Evolutionary conservation across 192 early-diverging fungal species (phyloP).

Genomic region (Gryganskiella cystojenkinii): DNA sequence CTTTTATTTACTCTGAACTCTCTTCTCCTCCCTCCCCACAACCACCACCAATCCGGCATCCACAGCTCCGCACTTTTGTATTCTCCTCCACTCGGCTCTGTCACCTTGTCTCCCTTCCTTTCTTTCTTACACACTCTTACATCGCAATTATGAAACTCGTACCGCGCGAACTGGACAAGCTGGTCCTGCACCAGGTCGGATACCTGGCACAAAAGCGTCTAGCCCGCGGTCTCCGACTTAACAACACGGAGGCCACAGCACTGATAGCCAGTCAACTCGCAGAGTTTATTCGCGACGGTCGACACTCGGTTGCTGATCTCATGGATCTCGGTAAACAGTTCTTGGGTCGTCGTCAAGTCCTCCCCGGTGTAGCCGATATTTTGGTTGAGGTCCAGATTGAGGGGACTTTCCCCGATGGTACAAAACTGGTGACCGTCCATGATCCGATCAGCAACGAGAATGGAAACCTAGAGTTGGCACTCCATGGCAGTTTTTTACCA

Average conservation of each 20-base stretch:
- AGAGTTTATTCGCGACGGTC: conserved; percentile 92
- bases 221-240: conserved; percentile 88
- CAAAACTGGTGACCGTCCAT: conserved; percentile 94
- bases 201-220: conserved; percentile 90
- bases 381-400: conserved; percentile 91
- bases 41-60: background rate
- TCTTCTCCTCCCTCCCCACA: background rate
- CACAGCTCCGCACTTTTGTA: background rate
- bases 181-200: conserved; percentile 90
- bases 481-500: conserved; percentile 89
- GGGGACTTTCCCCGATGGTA: conserved; percentile 93
- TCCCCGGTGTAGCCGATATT: conserved; percentile 73
- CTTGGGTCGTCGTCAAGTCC: conserved; percentile 88
- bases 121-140: background rate
- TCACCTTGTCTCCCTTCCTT: background rate
- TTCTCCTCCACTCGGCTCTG: background rate
- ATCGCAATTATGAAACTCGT: conserved; percentile 74
- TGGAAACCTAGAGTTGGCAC: conserved; percentile 84
- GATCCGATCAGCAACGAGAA: conserved; percentile 87
- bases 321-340: conserved; percentile 90
- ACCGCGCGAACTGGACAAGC: conserved; percentile 94
- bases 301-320: conserved; percentile 85
- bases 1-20: background rate
- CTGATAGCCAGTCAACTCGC: conserved; percentile 89
- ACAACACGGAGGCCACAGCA: conserved; percentile 87